Evolutionary conservation across 495 filamentous ascomycete species (phyloP).

Genomic region (Lasiosphaeriaceae sp.): DNA sequence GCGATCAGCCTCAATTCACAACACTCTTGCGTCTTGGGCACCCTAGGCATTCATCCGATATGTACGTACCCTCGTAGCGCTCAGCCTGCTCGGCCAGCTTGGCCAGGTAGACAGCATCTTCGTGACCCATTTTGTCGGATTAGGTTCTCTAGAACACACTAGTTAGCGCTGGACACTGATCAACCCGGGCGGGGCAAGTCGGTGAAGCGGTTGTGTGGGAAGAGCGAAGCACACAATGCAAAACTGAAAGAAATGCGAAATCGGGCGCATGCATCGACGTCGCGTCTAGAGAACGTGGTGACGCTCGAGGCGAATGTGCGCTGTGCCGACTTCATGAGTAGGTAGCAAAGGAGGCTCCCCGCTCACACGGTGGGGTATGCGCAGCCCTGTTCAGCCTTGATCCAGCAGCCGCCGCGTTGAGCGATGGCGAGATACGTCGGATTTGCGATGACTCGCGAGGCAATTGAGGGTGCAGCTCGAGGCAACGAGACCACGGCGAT

Average conservation of each 20-base stretch:
- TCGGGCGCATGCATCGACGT: constrained; percentile 1
- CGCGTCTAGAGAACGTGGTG: constrained; percentile 1
- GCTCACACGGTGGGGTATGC: constrained; percentile 29
- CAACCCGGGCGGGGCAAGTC: constrained; percentile 10
- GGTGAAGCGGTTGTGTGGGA: constrained; percentile 11
- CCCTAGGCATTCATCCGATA: neutral
- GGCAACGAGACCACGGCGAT: constrained; percentile 9
- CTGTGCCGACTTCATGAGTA: constrained; percentile 26
- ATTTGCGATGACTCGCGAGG: constrained; percentile 2
- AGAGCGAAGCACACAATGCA: constrained; percentile 1
- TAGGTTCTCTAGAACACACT: constrained; percentile 17
- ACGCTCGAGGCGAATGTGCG: constrained; percentile 16
- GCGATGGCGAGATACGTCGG: constrained; percentile 1
- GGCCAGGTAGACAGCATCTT: constrained; percentile 98
- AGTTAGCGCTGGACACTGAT: constrained; percentile 27
- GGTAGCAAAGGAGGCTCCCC: constrained; percentile 21
- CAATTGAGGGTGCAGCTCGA: constrained; percentile 16
- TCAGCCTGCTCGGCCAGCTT: constrained; percentile 99
- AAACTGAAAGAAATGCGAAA: constrained; percentile 2
- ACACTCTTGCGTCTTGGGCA: neutral
- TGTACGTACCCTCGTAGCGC: constrained; percentile 92
- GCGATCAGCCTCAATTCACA: constrained; percentile 16
- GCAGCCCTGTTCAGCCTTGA: constrained; percentile 19
- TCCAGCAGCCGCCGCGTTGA: neutral
- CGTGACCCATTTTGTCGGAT: constrained; percentile 85